Evolutionary conservation across 2,329 filamentous ascomycete species (phyloP).

Genomic region (Epichloe baconii): DNA sequence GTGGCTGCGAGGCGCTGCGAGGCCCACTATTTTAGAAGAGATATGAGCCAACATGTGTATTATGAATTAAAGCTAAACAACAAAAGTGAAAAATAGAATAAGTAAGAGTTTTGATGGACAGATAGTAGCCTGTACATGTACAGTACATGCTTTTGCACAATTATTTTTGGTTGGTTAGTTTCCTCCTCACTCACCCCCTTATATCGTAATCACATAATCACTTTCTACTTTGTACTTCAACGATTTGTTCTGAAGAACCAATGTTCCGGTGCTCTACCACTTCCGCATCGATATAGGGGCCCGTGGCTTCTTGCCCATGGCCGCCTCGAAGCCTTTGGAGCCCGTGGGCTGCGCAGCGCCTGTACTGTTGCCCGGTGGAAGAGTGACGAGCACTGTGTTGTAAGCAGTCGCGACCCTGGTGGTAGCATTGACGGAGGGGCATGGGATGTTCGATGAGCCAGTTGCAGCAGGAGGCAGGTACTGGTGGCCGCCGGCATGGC

Average conservation of each 20-base stretch:
- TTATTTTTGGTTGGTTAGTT: neutral
- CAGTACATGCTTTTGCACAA: neutral
- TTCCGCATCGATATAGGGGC: neutral
- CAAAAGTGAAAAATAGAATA: neutral
- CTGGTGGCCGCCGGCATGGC: constrained; percentile 3
- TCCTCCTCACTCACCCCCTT: neutral
- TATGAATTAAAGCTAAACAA: neutral
- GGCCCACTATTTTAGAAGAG: too few species aligned
- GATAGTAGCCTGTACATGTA: constrained; percentile 1
- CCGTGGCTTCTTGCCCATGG: constrained; percentile 1
- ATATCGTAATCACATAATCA: neutral
- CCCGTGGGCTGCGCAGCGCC: neutral
- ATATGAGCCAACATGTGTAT: too few species aligned
- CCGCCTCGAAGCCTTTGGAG: neutral
- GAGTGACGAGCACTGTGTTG: constrained; percentile 23
- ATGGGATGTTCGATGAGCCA: constrained; percentile 10
- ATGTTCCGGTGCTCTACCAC: neutral
- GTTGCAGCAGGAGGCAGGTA: constrained; percentile 1
- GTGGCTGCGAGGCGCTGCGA: too few species aligned
- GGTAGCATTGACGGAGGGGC: constrained; percentile 11
- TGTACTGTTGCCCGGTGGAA: constrained; percentile 6
- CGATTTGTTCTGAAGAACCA: neutral
- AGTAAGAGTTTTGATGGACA: neutral
- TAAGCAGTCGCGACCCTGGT: constrained; percentile 22
- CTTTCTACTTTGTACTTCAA: neutral